Evolutionary conservation across 768 basidiomycete genomes (phyloP), one percentile per base, ranked within the genome.

Genomic region (Pulveroboletus ravenelii): DNA sequence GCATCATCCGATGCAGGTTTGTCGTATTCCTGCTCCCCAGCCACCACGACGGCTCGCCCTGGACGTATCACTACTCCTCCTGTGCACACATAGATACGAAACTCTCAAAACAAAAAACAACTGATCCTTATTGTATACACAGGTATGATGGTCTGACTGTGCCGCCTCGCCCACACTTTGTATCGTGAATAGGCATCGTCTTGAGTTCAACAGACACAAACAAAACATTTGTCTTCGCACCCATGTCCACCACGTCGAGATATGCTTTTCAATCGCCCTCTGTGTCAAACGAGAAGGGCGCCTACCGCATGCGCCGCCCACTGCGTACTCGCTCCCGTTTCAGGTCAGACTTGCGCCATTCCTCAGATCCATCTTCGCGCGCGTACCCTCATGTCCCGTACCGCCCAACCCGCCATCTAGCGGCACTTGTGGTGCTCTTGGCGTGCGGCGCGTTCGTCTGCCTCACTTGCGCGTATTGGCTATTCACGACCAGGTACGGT

Each of bases 301-400:
- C 75, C 34, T 83, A 87, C 57, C 75, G 84, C 41, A 77, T 87
- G 69, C 77, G 78, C n/a, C 77, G 78, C n/a, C 74, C 71, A 43
- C 58, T 57, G 61, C 74, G 78, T 14, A 54, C 23, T 23, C 23
- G 49, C 41, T 62, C 59, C 31, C 54, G 57, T 6, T 36, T 59
- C 0, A 55, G 62, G 41, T 44, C 53, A 55, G 37, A 61, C 58
- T 58, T 48, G 36, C 58, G 49, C 45, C 61, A 48, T 43, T 44
- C 57, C 46, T 43, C 56, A 23, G 47, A 50, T 20, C 45, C 51
- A 15, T 39, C 54, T 13, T 48, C 54, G 25, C 23, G 41, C 20
- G 5, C 27, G 27, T 42, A 55, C 34, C 3, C 52, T 5, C 48
- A 52, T 15, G 41, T 62, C 6, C 62, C 56, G 8, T 54, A 62